Percentiles rank a stretch among this genome's conserved stretches.
phyloP scores from a whole-genome alignment of 1,284 basidiomycete species.

The Takashimella tepidaria region DNA sequence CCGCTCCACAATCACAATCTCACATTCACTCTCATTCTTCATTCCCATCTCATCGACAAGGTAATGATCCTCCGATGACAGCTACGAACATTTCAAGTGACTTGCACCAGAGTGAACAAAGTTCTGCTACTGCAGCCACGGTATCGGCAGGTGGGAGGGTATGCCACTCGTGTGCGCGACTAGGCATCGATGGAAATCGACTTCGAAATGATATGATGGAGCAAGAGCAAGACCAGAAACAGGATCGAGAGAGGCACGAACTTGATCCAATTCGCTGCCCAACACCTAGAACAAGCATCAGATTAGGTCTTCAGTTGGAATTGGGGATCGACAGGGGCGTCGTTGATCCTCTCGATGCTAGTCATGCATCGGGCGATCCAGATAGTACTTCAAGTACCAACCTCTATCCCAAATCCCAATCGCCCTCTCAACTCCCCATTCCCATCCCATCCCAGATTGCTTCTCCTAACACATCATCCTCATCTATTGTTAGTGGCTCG shows the following conservation, averaged over 20 bases:
- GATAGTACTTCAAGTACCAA: too few species aligned
- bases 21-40: too few species aligned
- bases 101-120: not conserved
- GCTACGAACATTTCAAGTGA: too few species aligned
- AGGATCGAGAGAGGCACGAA: not conserved
- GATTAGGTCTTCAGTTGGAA: too few species aligned
- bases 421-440: not conserved
- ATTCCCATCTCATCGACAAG: too few species aligned
- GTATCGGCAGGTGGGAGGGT: not conserved
- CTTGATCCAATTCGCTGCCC: not conserved
- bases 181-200: not conserved
- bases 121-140: too few species aligned
- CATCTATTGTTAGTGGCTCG: not conserved
- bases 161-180: not conserved
- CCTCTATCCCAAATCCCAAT: not conserved
- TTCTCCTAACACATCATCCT: not conserved
- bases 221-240: not conserved
- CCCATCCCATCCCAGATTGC: not conserved
- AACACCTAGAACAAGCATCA: not conserved
- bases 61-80: too few species aligned
- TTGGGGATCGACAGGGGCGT: too few species aligned
- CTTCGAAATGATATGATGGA: not conserved
- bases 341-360: too few species aligned
- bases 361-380: too few species aligned
- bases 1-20: conserved; percentile 1